Conservation (phyloP, 768 basidiomycete species). For the Leucocoprinus leucothites region DNA sequence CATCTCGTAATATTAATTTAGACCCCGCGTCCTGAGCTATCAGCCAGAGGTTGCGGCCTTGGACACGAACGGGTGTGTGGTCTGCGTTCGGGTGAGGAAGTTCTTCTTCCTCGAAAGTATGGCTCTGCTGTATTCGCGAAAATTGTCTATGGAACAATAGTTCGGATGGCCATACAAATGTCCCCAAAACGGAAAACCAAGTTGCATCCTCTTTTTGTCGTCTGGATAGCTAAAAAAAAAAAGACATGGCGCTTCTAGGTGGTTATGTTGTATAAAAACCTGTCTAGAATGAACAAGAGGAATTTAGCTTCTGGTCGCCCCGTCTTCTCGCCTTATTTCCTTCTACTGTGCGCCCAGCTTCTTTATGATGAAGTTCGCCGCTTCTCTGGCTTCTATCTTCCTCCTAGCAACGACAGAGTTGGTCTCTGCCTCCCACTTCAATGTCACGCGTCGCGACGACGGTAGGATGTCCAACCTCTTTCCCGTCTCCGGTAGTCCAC, state of each 20-base stretch:
- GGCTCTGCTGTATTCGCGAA: background rate
- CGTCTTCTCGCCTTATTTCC: too few relatives aligned
- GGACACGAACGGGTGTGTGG: too few relatives aligned
- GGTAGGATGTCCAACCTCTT: slow-evolving; percentile 11
- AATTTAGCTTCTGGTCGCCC: too few relatives aligned
- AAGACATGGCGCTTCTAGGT: too few relatives aligned
- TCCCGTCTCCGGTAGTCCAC: slow-evolving; percentile 11
- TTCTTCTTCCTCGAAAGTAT: background rate
- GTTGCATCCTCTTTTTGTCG: background rate
- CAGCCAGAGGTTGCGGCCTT: too few relatives aligned
- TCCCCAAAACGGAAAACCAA: background rate
- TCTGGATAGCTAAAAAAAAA: too few relatives aligned
- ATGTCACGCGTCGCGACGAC: slow-evolving; percentile 1
- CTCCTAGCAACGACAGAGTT: slow-evolving; percentile 7
- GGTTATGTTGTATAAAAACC: background rate
- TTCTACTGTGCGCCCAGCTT: background rate
- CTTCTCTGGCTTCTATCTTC: slow-evolving; percentile 1
- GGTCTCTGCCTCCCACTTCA: slow-evolving; percentile 5
- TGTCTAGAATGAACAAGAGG: background rate
- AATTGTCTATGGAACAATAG: background rate
- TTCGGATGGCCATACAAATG: background rate
- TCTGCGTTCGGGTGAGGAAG: background rate
- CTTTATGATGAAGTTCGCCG: background rate
- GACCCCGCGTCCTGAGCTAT: too few relatives aligned
- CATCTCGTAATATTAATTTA: too few relatives aligned